A percentile compares a stretch with the other conserved stretches of the same genome.
These are phyloP conservation scores for Aspergillus aculeatinus DNA, from an alignment of 2,329 filamentous ascomycete genomes.

Conservation along the genomic window DNA sequence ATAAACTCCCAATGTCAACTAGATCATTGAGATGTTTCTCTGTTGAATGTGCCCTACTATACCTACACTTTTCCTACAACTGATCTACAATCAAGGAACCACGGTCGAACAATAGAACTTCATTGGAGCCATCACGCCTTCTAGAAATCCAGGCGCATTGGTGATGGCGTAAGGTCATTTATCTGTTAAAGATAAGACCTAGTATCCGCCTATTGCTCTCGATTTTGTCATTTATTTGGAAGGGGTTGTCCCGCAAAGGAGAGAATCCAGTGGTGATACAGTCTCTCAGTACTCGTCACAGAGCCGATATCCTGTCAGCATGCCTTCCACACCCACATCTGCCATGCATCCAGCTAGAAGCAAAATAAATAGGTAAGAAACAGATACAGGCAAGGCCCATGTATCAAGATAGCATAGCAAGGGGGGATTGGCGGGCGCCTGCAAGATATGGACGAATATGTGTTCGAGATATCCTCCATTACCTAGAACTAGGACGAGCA, in stretches of 20 bases:
- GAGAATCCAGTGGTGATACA: neutral
- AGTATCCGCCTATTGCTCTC: neutral
- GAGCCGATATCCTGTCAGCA: neutral
- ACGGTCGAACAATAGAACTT: constrained; percentile 13
- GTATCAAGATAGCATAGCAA: constrained; percentile 1
- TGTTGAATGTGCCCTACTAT: neutral
- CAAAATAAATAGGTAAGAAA: neutral
- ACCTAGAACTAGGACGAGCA: neutral
- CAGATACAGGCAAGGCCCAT: constrained; percentile 2
- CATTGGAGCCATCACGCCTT: constrained; percentile 21
- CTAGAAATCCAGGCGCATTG: constrained; percentile 5
- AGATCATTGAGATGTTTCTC: no score
- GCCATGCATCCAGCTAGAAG: constrained; percentile 1
- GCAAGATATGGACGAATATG: neutral
- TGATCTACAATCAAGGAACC: neutral
- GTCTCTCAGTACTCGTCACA: neutral
- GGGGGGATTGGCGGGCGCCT: neutral
- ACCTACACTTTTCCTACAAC: neutral
- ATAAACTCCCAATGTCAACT: no score
- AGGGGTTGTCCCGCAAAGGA: neutral
- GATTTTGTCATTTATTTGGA: neutral
- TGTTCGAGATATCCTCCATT: neutral
- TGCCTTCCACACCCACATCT: neutral
- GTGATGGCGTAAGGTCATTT: neutral
- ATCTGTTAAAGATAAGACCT: neutral